phyloP scores from a whole-genome alignment of 2,329 filamentous ascomycete species.

The Microcera coccophila region DNA sequence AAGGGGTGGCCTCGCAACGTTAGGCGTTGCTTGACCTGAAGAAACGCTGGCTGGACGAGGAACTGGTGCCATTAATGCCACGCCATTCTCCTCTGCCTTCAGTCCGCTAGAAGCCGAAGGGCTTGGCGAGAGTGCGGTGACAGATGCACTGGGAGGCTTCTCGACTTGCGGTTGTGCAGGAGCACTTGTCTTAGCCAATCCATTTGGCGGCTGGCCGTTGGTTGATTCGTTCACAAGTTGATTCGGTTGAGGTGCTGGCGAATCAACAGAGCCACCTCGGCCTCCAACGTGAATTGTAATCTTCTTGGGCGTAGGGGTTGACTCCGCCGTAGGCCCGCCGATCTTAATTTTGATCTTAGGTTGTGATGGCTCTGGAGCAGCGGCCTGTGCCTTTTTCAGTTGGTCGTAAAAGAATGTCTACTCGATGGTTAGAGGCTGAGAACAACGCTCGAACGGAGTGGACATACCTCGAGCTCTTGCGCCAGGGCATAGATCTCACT shows the following conservation, averaged over 20 bases:
- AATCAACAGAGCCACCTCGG: slow-evolving; percentile 51
- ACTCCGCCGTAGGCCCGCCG: slow-evolving; percentile 44
- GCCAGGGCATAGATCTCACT: slow-evolving; percentile 79
- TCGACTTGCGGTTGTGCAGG: slow-evolving; percentile 30
- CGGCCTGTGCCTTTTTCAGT: slow-evolving; percentile 66
- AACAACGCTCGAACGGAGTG: neutral
- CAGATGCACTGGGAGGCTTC: slow-evolving; percentile 39
- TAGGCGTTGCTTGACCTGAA: slow-evolving; percentile 15
- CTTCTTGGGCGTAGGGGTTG: slow-evolving; percentile 51
- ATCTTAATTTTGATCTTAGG: slow-evolving; percentile 81
- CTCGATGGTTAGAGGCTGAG: slow-evolving; percentile 9
- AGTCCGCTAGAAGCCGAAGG: slow-evolving; percentile 37
- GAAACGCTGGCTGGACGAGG: slow-evolving; percentile 15
- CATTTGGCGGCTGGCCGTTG: slow-evolving; percentile 23
- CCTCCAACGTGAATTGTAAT: slow-evolving; percentile 69
- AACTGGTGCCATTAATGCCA: slow-evolving; percentile 24
- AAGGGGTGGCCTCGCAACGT: slow-evolving; percentile 6
- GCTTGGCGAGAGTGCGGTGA: slow-evolving; percentile 41
- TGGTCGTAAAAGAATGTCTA: slow-evolving; percentile 66
- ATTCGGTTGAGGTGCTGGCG: slow-evolving; percentile 43
- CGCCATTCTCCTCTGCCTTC: slow-evolving; percentile 35
- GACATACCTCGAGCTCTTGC: slow-evolving; percentile 68
- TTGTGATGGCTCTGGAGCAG: slow-evolving; percentile 67
- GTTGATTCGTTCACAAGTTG: slow-evolving; percentile 20
- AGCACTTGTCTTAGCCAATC: slow-evolving; percentile 14